Base-by-base conservation (phyloP, 352 stramenopile species). In the Phytophthora syringae region DNA sequence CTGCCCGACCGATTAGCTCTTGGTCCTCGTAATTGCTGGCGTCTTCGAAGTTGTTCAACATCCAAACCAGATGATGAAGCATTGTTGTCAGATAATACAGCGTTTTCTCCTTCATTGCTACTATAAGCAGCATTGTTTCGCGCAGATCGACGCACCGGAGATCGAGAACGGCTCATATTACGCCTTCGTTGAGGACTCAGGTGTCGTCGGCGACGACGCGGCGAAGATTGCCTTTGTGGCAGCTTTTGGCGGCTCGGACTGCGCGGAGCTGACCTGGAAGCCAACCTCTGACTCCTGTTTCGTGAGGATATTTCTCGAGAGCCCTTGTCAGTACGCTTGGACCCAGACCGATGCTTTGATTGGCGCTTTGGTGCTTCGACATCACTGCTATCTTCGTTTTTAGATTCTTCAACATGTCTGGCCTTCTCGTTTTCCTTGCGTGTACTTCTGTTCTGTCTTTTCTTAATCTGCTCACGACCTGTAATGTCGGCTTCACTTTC, bases 41-140 rank as follows among this genome's bases (percentile, higher is more conserved):
- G 47, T 15, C 61, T 43, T 12, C 76, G 74, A 34, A 87, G 69
- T 37, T 78, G 60, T 0, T 68, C 60, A 37, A 78, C 64, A 55
- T 87, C 79, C n/a, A 87, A 54, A 16, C 79, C 79, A 20, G 74
- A 87, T 2, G 70, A 73, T 15, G 58, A 73, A 15, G 34, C 39
- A 37, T 62, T 74, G 3, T 70, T 71, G 18, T 52, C 63, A 15
- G 34, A 65, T 25, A 55, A 27, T 2, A n/a, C 30, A n/a, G 47
- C 52, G 25, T 52, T 52, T 1, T 32, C 48, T 0, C 18, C 53
- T 13, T 47, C 49, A 51, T 58, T 52, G 15, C 39, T 53, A 45
- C 11, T 55, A 13, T 48, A 21, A 9, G 34, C 40, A 51, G 24
- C 7, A 34, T 37, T 61, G 2, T 37, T 51, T 40, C 45, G 59